phyloP scores from a whole-genome alignment of 768 basidiomycete species.

The Hysterangium stoloniferum region DNA sequence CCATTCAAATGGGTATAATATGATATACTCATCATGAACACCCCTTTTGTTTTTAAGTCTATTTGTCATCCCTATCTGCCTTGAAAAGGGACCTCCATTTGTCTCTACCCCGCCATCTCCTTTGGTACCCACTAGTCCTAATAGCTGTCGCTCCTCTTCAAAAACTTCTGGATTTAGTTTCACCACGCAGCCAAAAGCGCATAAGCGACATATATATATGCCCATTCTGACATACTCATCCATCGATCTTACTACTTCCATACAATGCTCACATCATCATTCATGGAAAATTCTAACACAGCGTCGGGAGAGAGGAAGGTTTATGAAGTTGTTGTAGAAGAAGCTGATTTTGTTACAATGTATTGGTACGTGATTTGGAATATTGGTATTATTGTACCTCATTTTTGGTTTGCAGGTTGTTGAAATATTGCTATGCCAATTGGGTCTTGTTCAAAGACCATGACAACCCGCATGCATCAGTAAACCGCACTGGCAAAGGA shows the following conservation, averaged over 20 bases:
- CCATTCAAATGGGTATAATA: no score
- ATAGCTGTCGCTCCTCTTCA: constrained; percentile 28
- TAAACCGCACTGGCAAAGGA: constrained; percentile 60
- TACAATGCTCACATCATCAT: constrained; percentile 64
- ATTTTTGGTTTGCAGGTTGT: constrained; percentile 47
- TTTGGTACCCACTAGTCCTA: constrained; percentile 24
- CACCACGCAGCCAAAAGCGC: constrained; percentile 42
- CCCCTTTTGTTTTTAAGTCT: no score
- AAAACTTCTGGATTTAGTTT: constrained; percentile 37
- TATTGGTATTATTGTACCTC: background rate
- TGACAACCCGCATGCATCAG: constrained; percentile 60
- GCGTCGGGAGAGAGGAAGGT: constrained; percentile 44
- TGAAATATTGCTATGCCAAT: constrained; percentile 71
- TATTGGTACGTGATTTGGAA: constrained; percentile 1
- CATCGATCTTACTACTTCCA: constrained; percentile 74
- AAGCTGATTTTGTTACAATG: constrained; percentile 69
- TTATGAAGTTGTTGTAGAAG: constrained; percentile 64
- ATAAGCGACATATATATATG: constrained; percentile 71
- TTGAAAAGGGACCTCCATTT: constrained; percentile 41
- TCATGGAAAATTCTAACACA: constrained; percentile 45
- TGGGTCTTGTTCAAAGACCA: constrained; percentile 63
- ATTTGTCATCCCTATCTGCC: no score
- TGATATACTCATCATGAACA: no score
- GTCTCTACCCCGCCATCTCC: constrained; percentile 23
- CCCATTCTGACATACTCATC: constrained; percentile 69